Evolutionary conservation across 345 rosid genomes (phyloP), one percentile per base, ranked within the genome.

Genomic region (Syzygium grande): DNA sequence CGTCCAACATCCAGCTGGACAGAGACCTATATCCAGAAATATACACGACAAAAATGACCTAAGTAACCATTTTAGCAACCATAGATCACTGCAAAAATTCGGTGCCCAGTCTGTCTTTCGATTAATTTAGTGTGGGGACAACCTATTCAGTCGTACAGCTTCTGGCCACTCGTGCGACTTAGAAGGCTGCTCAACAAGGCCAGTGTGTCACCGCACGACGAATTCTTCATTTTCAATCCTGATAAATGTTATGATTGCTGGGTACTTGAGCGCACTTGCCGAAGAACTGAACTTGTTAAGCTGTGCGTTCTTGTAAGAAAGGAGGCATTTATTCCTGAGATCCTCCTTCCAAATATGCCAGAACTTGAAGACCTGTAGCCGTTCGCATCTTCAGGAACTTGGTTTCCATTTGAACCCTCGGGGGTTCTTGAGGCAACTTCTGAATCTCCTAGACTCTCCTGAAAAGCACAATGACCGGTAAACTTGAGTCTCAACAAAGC

Each of bases 401-500:
- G 85, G 68, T 34, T 84, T 52, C 92, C 90, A 27, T 68, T 89
- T 51, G 90, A 90, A 90, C 58, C 87, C 65, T 84, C 90, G 5
- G 80, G 84, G 87, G 79, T 90, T 49, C 79, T 86, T 25, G 92
- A 88, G 84, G 89, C 63, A 87, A 88, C 84, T 27, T 84, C 86
- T 77, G 87, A 61, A 34, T 89, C 86, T 86, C 88, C 92, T 52
- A 85, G 84, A 51, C 89, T 88, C 88, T 93, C 94, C 98, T 96
- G 91, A 84, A 87, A 92, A 41, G 49, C 80, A 34, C 49, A 73
- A 34, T 9, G 49, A 38, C 19, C 41, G 80, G 25, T 25, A 73
- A 73, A 11, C 23, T 73, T 73, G 80, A 73, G 49, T 10, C 80
- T 73, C 80, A 43, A 79, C 84, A 77, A 63, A 14, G 56, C 55